Conservation (phyloP, 108 stramenopile species). For the Poteriospumella lacustris region DNA sequence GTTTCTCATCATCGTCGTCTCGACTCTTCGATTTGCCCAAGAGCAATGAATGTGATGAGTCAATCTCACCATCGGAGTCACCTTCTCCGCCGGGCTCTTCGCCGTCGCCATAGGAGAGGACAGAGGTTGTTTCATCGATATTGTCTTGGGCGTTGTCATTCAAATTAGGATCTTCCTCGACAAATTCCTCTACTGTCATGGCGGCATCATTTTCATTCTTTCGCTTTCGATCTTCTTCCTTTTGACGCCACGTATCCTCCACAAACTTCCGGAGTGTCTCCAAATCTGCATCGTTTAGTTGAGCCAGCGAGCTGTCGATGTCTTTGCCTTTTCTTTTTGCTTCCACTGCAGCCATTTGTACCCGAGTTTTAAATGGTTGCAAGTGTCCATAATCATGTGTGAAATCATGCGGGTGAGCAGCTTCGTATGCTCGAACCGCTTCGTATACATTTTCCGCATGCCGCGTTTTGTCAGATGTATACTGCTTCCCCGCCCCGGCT, state of each 20-base stretch:
- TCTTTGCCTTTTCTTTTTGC: slow-evolving; percentile 2
- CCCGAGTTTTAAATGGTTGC: slow-evolving; percentile 1
- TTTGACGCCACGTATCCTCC: neutral
- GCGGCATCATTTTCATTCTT: neutral
- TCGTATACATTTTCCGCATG: neutral
- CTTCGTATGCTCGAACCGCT: neutral
- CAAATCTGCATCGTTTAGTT: neutral
- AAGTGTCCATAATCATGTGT: neutral
- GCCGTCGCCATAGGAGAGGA: slow-evolving; percentile 5
- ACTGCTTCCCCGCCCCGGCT: neutral
- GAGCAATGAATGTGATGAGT: neutral
- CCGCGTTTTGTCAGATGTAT: neutral
- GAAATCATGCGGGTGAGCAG: neutral
- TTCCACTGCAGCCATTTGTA: neutral
- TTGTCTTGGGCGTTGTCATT: neutral
- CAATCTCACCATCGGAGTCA: neutral
- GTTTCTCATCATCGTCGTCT: too few species aligned
- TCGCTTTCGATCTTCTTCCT: neutral
- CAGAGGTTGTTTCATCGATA: slow-evolving; percentile 16
- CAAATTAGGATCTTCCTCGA: slow-evolving; percentile 3
- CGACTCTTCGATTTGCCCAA: too few species aligned
- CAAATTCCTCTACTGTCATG: neutral
- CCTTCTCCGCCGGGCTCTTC: neutral
- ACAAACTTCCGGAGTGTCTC: neutral
- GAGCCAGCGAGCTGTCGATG: neutral